Percentiles rank a stretch among this genome's conserved stretches.
Conservation (phyloP, 2,329 filamentous ascomycete genomes). For the Alternaria novae-zelandiae region DNA sequence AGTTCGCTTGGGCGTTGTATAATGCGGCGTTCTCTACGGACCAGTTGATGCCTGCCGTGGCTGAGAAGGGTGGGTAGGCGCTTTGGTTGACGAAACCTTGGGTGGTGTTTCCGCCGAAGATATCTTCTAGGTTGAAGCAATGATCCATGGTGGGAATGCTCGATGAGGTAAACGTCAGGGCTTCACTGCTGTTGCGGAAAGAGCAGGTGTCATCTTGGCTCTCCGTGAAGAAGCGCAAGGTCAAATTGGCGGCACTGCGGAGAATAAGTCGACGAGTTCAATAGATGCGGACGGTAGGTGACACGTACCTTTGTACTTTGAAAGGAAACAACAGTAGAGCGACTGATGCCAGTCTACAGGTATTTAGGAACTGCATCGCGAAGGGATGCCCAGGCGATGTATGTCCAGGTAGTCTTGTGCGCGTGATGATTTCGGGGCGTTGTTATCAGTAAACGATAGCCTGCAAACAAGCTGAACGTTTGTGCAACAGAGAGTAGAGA, state of each 20-base stretch:
- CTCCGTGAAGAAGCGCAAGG: constrained; percentile 1
- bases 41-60: constrained; percentile 5
- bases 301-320: no score
- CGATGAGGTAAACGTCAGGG: neutral
- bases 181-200: neutral
- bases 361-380: no score
- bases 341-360: no score
- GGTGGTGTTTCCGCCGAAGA: constrained; percentile 9
- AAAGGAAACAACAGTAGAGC: no score
- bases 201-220: constrained; percentile 3
- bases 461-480: no score
- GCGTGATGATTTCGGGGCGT: no score
- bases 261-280: neutral
- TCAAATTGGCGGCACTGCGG: neutral
- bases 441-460: no score
- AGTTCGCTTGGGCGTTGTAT: constrained; percentile 2
- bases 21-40: neutral
- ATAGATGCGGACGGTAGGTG: no score
- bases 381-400: no score
- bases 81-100: constrained; percentile 10
- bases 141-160: neutral
- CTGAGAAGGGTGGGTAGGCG: neutral
- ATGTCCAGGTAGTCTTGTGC: no score
- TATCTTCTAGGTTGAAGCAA: constrained; percentile 8
- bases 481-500: no score